A percentile compares a stretch with the other conserved stretches of the same genome.
Conservation (phyloP, 164 flowering plant species). For the Houttuynia cordata region DNA sequence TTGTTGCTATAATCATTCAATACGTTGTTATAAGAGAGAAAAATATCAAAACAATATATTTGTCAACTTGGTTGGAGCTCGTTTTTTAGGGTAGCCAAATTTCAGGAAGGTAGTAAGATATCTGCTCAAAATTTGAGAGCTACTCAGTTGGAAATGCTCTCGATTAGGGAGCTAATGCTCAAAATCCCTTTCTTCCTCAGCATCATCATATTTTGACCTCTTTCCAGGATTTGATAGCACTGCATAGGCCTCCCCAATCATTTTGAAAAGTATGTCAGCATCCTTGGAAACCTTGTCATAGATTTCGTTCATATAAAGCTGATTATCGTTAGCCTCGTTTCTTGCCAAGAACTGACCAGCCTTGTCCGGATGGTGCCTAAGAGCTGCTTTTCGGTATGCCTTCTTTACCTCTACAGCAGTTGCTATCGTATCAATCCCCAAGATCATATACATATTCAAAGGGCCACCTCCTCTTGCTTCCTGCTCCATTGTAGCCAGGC, state of each 20-base stretch:
- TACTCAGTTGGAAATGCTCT: constrained; percentile 10
- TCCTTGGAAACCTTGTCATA: constrained; percentile 58
- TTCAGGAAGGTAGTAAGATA: too few species aligned
- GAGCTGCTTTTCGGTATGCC: constrained; percentile 86
- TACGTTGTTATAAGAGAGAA: too few species aligned
- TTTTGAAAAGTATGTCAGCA: constrained; percentile 90
- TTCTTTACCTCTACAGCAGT: constrained; percentile 33
- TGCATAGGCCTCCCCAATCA: too few species aligned
- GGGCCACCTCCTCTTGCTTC: constrained; percentile 51
- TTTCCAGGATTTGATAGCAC: constrained; percentile 72
- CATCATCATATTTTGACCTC: too few species aligned
- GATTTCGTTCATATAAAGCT: constrained; percentile 72
- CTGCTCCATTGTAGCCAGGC: constrained; percentile 45
- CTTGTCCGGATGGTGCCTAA: constrained; percentile 96
- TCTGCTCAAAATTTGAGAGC: too few species aligned
- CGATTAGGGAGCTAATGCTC: too few species aligned
- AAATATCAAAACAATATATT: too few species aligned
- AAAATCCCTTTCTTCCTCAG: too few species aligned
- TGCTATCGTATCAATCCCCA: constrained; percentile 70
- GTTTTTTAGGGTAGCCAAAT: too few species aligned
- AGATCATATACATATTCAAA: constrained; percentile 64
- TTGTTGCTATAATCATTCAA: too few species aligned
- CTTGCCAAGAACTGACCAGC: constrained; percentile 78
- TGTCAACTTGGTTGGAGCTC: too few species aligned
- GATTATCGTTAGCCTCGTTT: constrained; percentile 66